Evolutionary conservation across 805 yeast species (phyloP), one percentile per base, ranked within the genome.

Genomic region (Teunomyces atbi): DNA sequence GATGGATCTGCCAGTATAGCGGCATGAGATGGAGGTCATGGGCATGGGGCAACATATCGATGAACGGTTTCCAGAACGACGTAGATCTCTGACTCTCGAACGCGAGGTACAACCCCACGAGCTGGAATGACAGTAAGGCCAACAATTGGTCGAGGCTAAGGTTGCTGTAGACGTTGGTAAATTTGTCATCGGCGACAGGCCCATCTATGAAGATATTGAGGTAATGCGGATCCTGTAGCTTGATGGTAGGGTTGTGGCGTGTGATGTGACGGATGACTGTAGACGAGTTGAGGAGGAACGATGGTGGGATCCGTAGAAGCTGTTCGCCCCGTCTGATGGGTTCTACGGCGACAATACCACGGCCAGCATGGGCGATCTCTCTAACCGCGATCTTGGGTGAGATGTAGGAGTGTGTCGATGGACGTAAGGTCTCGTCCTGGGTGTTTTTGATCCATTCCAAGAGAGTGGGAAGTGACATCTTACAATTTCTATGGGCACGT

Each of bases 21-120:
- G 96, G 96, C 2, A 83, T 71, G 0, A 72, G 51, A 0, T 54
- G 53, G 45, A 89, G 77, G 35, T 84, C 90, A 0, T 65, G 58
- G 11, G 69, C 48, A 0, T 68, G 58, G 0, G 97, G 96, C 47
- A 89, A 72, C 52, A 81, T 76, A 28, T 76, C 73, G 8, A 88
- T 61, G 59, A 88, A 88, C 0, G 89, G 88, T 35, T 61, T 58
- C 95, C 95, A 89, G 57, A 73, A 82, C 1, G 86, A 79, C 0
- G 46, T 36, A 1, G 58, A 62, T 41, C 84, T 60, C 30, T 56
- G 57, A 2, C 45, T 52, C 52, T 82, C 87, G 12, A 78, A 56
- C 4, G 69, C 61, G 2, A 82, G 45, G 53, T 71, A 86, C 45
- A 84, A 54, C 0, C 80, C 55, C 5, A 84, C 53, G 32, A 85